These are phyloP conservation scores for Penicillium thymicola DNA, from an alignment of 2,329 filamentous ascomycete species.

Conservation along the genomic window DNA sequence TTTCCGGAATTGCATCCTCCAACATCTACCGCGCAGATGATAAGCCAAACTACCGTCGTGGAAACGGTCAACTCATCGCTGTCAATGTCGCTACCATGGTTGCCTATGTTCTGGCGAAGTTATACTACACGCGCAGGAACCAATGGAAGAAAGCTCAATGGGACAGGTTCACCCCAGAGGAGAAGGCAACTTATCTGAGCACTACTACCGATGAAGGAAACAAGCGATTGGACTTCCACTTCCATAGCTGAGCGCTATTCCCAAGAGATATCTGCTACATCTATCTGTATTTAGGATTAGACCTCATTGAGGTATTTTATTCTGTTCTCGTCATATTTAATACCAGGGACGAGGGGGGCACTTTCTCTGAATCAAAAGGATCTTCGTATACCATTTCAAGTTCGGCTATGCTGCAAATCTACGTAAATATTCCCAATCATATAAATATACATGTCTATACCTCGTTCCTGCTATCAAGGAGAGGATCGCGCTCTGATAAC, in stretches of 20 bases:
- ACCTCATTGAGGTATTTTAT: not conserved
- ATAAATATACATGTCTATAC: too few relatives aligned
- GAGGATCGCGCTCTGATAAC: too few relatives aligned
- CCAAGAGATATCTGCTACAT: not conserved
- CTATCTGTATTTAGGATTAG: not conserved
- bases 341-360: not conserved
- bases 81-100: constrained; percentile 50
- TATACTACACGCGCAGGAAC: constrained; percentile 30
- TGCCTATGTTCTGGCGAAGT: constrained; percentile 42
- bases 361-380: not conserved
- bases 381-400: not conserved
- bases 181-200: constrained; percentile 49
- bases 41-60: constrained; percentile 47
- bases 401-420: not conserved
- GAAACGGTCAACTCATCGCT: constrained; percentile 43
- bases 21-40: constrained; percentile 55
- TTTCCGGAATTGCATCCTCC: constrained; percentile 39
- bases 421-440: not conserved
- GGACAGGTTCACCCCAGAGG: constrained; percentile 45
- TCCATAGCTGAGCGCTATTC: constrained; percentile 42
- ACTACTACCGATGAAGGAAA: constrained; percentile 53
- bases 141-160: constrained; percentile 41
- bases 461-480: too few relatives aligned
- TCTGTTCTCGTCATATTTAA: not conserved
- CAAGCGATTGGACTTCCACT: constrained; percentile 55